phyloP scores from a whole-genome alignment of 257 asterid species.

The Solanum piurae region DNA sequence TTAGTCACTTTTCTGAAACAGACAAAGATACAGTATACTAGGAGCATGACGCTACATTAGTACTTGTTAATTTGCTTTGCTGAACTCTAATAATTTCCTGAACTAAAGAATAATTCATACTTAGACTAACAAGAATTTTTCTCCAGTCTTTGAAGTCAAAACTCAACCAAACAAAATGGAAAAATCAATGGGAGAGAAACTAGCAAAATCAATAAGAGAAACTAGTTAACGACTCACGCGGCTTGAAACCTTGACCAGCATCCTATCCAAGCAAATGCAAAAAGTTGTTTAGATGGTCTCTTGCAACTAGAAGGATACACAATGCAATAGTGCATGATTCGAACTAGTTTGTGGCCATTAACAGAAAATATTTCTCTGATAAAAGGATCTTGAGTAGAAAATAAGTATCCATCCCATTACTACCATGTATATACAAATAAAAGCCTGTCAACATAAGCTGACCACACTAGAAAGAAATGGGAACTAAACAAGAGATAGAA shows the following conservation, averaged over 20 bases:
- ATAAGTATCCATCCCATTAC: background rate
- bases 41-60: background rate
- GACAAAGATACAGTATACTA: background rate
- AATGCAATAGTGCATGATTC: background rate
- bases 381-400: background rate
- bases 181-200: background rate
- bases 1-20: background rate
- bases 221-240: background rate
- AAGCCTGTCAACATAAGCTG: background rate
- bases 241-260: background rate
- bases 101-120: background rate
- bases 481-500: background rate
- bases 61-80: background rate
- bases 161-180: background rate
- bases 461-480: background rate
- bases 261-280: background rate
- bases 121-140: background rate
- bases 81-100: background rate
- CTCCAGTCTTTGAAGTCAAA: background rate
- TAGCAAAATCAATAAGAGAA: background rate
- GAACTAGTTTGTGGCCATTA: background rate
- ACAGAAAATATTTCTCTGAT: background rate
- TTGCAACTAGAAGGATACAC: background rate
- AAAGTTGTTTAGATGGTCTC: background rate
- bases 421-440: background rate